These are phyloP conservation scores for Phytophthora rubi DNA, from an alignment of 352 stramenopile genomes.

Conservation along the genomic window DNA sequence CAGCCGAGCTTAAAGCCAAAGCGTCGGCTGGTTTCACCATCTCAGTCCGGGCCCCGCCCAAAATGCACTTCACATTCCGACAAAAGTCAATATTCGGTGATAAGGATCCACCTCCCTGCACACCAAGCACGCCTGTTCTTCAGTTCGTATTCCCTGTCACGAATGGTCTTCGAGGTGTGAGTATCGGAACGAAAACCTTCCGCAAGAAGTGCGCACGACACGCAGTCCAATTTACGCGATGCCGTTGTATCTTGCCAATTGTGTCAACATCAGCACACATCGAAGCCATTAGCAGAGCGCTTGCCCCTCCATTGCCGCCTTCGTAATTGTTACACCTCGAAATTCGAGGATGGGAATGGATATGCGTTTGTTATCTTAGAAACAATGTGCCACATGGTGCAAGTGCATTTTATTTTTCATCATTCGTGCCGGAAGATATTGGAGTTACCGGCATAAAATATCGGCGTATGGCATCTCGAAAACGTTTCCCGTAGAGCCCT, in stretches of 20 bases:
- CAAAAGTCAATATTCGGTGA: not conserved
- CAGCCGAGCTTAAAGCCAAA: slow-evolving; percentile 58
- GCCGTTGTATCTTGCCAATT: slow-evolving; percentile 66
- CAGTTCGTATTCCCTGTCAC: slow-evolving; percentile 52
- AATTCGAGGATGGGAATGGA: not conserved
- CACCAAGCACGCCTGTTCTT: slow-evolving; percentile 1
- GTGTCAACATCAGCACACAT: slow-evolving; percentile 60
- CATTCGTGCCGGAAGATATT: slow-evolving; percentile 60
- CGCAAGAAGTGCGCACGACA: slow-evolving; percentile 69
- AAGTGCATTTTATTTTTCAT: slow-evolving; percentile 38
- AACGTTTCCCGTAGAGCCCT: slow-evolving; percentile 95
- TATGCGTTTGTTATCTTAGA: not conserved
- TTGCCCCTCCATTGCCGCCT: slow-evolving; percentile 31
- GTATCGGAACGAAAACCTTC: slow-evolving; percentile 54
- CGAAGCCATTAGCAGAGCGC: slow-evolving; percentile 53
- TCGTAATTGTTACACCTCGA: slow-evolving; percentile 6
- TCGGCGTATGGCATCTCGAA: slow-evolving; percentile 94
- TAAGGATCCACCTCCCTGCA: not conserved
- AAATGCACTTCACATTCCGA: slow-evolving; percentile 52
- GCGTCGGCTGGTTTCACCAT: slow-evolving; percentile 42
- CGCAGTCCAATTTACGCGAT: slow-evolving; percentile 59
- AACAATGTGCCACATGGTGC: not conserved
- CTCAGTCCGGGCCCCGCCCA: slow-evolving; percentile 51
- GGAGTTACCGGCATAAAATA: slow-evolving; percentile 98
- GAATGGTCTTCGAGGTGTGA: slow-evolving; percentile 58